Evolutionary conservation across 768 basidiomycete species (phyloP), one percentile per base, ranked within the genome.

Genomic region (Lactifluus echinatus): DNA sequence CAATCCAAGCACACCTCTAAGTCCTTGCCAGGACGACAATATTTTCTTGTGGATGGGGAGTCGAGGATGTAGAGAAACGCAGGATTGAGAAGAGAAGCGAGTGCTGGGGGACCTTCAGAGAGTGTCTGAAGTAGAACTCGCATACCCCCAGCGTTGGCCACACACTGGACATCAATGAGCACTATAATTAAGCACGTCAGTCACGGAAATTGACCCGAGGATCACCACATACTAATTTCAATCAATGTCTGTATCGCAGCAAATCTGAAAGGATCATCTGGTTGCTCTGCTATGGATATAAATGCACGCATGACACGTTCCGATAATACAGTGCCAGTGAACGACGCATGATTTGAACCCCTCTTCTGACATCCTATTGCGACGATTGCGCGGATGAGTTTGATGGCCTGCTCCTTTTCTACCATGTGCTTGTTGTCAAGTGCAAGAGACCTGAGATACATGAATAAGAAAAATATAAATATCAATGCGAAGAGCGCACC

Each of bases 331-430:
- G 68, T 68, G 11, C 77, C 76, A 10, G 74, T 65, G 14, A 66
- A 68, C 37, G 71, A 71, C 21, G 72, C 71, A 26, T 74, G 68
- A 42, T 73, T 72, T 26, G 78, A 73, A 40, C 80, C 76, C 23
- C 69, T 73, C 42, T 76, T 74, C 49, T 80, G 77, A 12, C 84
- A 83, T 12, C 88, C 86, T 36, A 93, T 77, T 63, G 89, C 82
- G 7, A 94, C 80, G 24, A 93, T 81, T 2, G 83, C 73, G 19
- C 96, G 85, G 53, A 98, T 83, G 21, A 98, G 81, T 58, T 92
- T 90, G 63, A 99, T 81, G 21, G 81, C 91, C 69, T 98, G 94
- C 66, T 96, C 93, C 67, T 91, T 90, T 72, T 93, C 96, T 5
- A 84, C 79, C 12, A 80, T 80, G 66, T 84, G 78, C 64, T 90